A percentile compares a stretch with the other conserved stretches of the same genome.
These are phyloP conservation scores for Ormosia semicastrata DNA, from an alignment of 306 rosid species.

Conservation along the genomic window DNA sequence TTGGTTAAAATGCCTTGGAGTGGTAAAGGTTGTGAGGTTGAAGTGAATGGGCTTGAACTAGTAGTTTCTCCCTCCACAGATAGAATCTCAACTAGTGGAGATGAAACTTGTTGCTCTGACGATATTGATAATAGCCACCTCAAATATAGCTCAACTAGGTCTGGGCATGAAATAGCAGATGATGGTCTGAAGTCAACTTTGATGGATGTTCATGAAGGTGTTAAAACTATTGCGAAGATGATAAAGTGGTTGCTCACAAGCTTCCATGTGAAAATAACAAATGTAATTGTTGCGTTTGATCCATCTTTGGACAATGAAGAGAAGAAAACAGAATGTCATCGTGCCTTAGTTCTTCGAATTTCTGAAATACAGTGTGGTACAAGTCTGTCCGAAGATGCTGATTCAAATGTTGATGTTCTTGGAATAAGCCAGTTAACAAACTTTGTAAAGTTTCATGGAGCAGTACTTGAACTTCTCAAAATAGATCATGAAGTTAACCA, in stretches of 20 bases:
- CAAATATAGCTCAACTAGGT: conserved; percentile 30
- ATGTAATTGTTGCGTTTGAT: conserved; percentile 77
- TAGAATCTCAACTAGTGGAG: conserved; percentile 30
- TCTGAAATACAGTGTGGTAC: conserved; percentile 84
- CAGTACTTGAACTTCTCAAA: conserved; percentile 67
- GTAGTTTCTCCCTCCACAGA: conserved; percentile 61
- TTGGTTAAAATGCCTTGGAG: conserved; percentile 90
- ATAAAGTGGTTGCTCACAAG: conserved; percentile 81
- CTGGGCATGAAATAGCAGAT: conserved; percentile 38
- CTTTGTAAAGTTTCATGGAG: conserved; percentile 85
- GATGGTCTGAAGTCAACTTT: conserved; percentile 52
- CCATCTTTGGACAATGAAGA: conserved; percentile 47
- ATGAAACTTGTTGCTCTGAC: conserved; percentile 42
- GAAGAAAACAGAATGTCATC: conserved; percentile 30
- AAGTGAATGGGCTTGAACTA: conserved; percentile 84
- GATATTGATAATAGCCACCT: conserved; percentile 23
- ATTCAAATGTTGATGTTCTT: conserved; percentile 55
- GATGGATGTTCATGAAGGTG: conserved; percentile 90
- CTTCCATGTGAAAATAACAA: conserved; percentile 71
- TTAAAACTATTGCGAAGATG: conserved; percentile 88
- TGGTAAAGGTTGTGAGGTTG: conserved; percentile 78
- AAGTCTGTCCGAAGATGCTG: conserved; percentile 71
- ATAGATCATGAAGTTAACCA: conserved; percentile 43
- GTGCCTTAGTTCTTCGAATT: conserved; percentile 69
- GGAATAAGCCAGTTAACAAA: conserved; percentile 79